phyloP scores from a whole-genome alignment of 2,329 filamentous ascomycete genomes.

The Monilinia fructigena region DNA sequence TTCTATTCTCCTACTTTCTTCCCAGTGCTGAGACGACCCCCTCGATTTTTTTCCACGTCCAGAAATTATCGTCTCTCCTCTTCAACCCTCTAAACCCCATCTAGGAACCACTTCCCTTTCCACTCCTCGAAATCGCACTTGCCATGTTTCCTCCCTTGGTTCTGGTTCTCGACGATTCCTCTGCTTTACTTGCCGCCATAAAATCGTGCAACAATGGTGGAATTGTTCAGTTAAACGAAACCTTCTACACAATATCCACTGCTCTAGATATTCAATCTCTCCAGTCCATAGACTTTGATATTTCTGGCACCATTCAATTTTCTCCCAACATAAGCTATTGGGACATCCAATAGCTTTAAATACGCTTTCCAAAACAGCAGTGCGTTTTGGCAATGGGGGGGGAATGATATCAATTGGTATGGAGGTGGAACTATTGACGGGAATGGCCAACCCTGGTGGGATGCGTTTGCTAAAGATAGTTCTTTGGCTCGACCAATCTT shows the following conservation, averaged over 20 bases:
- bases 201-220: conserved; percentile 19
- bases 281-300: conserved; percentile 14
- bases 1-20: conserved; percentile 5
- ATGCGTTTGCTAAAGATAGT: conserved; percentile 14
- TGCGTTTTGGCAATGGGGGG: conserved; percentile 14
- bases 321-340: conserved; percentile 8
- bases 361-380: conserved; percentile 15
- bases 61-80: conserved; percentile 7
- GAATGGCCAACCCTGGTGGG: conserved; percentile 18
- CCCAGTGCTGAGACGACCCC: neutral
- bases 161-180: conserved; percentile 7
- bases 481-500: conserved; percentile 10
- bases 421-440: conserved; percentile 18
- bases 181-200: conserved; percentile 5
- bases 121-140: conserved; percentile 13
- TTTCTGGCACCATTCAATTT: conserved; percentile 17
- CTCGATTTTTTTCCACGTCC: neutral
- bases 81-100: conserved; percentile 13
- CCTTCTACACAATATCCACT: conserved; percentile 17
- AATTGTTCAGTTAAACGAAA: conserved; percentile 9
- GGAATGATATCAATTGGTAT: conserved; percentile 15
- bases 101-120: neutral
- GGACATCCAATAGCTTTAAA: conserved; percentile 6
- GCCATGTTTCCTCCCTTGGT: conserved; percentile 10
- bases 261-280: conserved; percentile 9